Base-by-base conservation (phyloP, 306 rosid species). In the Lathyrus tuberosus region DNA sequence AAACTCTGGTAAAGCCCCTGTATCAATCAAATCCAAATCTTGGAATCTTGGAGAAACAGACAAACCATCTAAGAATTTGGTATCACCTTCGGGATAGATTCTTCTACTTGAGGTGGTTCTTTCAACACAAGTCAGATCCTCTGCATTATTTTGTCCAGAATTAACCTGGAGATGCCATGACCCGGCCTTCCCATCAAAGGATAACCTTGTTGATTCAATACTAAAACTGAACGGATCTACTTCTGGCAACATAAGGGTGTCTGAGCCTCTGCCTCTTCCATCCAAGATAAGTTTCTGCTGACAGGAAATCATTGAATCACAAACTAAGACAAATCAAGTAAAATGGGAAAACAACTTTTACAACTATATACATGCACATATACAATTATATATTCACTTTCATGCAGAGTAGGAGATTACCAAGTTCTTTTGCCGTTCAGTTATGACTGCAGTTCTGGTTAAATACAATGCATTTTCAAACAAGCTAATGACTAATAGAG, bases 1-100 rank as follows among this genome's bases (percentile, higher is more conserved):
- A 69, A 91, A 77, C 81, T 72, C 91, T 18, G 99, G 95, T 82
- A 75, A 70, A 59, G 82, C 65, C 38, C 78, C 87, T 28, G 70
- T 66, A 71, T 69, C 76, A 70, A 62, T 68, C 79, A 78, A 60
- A 81, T 79, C 72, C 81, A 76, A 66, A 66, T 78, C 31, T 57
- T 53, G 82, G 47, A 70, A 62, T 62, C 46, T 76, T 9, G 71
- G 84, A 78, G 86, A 71, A 76, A 73, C 73, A 62, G 76, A 64
- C 30, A 87, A 82, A 61, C 62, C 64, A 73, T 46, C 76, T 58
- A 80, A 69, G 13, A 72, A 63, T 17, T 76, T 65, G 43, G 79
- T 65, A 59, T 51, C 69, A 62, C 67, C 87, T 69, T 58, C 77
- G 4, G 69, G 70, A 80, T 26, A 69, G 54, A n/a, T 51, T 78